These are phyloP conservation scores for Penicillium italicum DNA, from an alignment of 2,329 filamentous ascomycete genomes.

Conservation along the genomic window DNA sequence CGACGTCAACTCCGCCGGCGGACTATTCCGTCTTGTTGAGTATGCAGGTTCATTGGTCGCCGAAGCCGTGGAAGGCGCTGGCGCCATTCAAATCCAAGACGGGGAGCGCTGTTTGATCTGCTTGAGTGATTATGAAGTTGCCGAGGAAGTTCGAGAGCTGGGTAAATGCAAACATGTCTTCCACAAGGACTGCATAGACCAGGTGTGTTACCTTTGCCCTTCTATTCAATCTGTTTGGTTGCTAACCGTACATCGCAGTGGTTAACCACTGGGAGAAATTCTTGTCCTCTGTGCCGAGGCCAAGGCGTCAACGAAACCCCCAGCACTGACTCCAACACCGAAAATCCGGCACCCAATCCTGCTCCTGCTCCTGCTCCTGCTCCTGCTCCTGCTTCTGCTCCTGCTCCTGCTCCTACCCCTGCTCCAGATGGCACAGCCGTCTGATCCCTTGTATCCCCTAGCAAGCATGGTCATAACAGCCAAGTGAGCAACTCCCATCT, in stretches of 20 bases:
- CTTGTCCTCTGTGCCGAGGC: conserved; percentile 38
- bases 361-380: conserved; percentile 11
- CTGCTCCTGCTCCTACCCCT: conserved; percentile 11
- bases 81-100: conserved; percentile 37
- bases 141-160: conserved; percentile 59
- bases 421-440: conserved; percentile 10
- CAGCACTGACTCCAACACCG: conserved; percentile 9
- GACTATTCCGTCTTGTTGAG: conserved; percentile 54
- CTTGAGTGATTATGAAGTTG: conserved; percentile 61
- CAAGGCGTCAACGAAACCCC: conserved; percentile 42
- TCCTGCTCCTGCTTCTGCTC: conserved; percentile 5
- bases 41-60: conserved; percentile 46
- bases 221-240: conserved; percentile 8
- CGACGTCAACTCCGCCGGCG: conserved; percentile 61
- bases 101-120: conserved; percentile 63
- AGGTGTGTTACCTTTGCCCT: conserved; percentile 48
- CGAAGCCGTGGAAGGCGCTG: conserved; percentile 43
- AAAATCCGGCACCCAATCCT: conserved; percentile 12
- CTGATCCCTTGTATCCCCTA: neutral
- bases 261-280: conserved; percentile 56
- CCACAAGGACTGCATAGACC: conserved; percentile 66
- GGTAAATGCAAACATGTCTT: conserved; percentile 64
- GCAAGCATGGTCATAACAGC: neutral
- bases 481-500: neutral
- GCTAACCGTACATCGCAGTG: conserved; percentile 50